Base-by-base conservation (phyloP, 2,329 filamentous ascomycete species). In the Salinomyces thailandicus region DNA sequence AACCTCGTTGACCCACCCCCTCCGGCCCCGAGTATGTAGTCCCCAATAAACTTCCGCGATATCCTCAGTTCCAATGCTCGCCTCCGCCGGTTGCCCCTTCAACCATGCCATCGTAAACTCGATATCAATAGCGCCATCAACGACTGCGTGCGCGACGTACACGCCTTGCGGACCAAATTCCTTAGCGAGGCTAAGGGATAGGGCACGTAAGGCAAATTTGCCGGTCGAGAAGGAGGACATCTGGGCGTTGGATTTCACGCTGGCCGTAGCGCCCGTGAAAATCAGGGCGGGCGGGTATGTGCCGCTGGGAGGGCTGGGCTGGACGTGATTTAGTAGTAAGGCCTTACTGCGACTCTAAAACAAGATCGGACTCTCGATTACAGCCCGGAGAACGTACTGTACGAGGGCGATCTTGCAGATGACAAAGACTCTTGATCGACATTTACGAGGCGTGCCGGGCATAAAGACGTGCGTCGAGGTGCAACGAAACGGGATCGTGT, bases 31-130 rank as follows among this genome's bases (percentile, higher is more conserved):
- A 0, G 77, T 81, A 54, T 93, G 85, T 50, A 93, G 56, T 54
- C 79, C 68, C 83, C 85, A 93, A 53, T 93, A 93, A 8, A 75
- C 74, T 46, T 93, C 84, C 8, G 85, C 85, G 66, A 93, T 93
- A 77, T 87, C 81, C 45, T 84, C 79, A 5, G 85, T 72, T 43
- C 64, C 76, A 42, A 93, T 74, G 65, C 86, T 87, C 0, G 68
- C 74, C 58, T 79, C 75, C 5, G 69, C 63, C 14, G 66, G 64
- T 41, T 70, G 62, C 26, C 68, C 63, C 53, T 72, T 70, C 38
- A 70, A 54, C 61, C 62, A 78, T 27, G 68, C 69, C 56, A 77
- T 79, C 1, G 77, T 81, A 44, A 73, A 66, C 1, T 82, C 81
- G 36, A 82, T 86, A 58, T 93, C 81, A 58, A 94, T 93, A 1